Base-by-base conservation (phyloP, 768 basidiomycete genomes). In the Candolleomyces eurysporus region DNA sequence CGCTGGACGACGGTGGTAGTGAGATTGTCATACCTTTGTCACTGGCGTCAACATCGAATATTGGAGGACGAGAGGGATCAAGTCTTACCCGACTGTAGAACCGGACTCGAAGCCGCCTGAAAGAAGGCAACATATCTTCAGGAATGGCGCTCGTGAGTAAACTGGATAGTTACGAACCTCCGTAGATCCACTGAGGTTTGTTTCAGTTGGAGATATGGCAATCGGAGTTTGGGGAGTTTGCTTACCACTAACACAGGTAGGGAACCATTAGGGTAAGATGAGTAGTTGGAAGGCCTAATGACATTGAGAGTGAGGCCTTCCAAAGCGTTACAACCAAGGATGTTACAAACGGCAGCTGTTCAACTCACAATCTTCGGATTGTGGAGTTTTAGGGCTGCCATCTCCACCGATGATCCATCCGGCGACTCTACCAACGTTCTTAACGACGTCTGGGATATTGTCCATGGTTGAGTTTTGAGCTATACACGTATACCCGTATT, bases 161-260 rank as follows among this genome's bases (percentile, higher is more conserved):
- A 31, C 16, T 51, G 19, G 21, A 7, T 40, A n/a, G 32, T 26
- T 4, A 26, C 56, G 61, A 57, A 71, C 81, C 79, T 40, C 79
- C 79, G 55, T 68, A 79, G 26, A 82, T 80, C 81, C 79, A 82
- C 79, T 81, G 10, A 50, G 21, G 6, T 46, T 54, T 3, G 13
- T 11, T 51, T n/a, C 10, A 13, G 26, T 59, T 19, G 7, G 43
- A 19, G 26, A 13, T 60, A 11, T 10, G 36, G 10, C 19, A 14
- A 40, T 39, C 6, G 13, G 21, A 9, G 22, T 46, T 6, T 48
- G n/a, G 6, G 46, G 32, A 49, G 21, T 13, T 53, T 1, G 68
- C 80, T 48, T 64, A 83, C 84, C 42, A 79, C 80, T 8, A 82
- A 72, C 2, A 85, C 80, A 0, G 84, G 83, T 2, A 84, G 71